Base-by-base conservation (phyloP, 2,329 filamentous ascomycete genomes). In the Colletotrichum sublineola region DNA sequence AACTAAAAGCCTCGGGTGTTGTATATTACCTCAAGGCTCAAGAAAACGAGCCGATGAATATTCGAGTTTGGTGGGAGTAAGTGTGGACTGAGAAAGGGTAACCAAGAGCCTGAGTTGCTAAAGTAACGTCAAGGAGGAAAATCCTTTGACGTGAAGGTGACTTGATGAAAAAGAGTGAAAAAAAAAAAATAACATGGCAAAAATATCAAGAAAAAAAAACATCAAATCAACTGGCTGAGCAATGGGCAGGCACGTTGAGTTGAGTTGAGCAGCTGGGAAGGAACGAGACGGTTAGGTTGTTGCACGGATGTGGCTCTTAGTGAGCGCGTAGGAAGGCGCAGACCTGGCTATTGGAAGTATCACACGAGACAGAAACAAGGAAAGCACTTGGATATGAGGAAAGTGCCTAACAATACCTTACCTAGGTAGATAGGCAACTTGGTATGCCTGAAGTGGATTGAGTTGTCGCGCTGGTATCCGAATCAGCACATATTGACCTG, bases 231-330 rank as follows among this genome's bases (percentile, higher is more conserved):
- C 18, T 2, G 36, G 42, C 8, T 29, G 14, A 11, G 4, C 12
- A 24, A 11, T 53, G 48, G 44, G 67, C 38, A 68, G 65, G 58
- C 3, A 8, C 12, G 52, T 36, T 15, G 9, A 15, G 29, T 18
- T n/a, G 9, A 15, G 29, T 18, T n/a, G 29, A 5, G 15, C 29
- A 40, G 14, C 33, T 63, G 44, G 64, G 68, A 71, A 71, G 57
- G 68, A 50, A 42, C 57, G 48, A 14, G 48, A 14, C 31, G 52
- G 29, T 48, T 24, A 61, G 36, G 33, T 63, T 29, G 36, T 15
- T 20, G 24, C 57, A 71, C 57, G 36, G 29, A 44, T 52, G 40
- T 38, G 33, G 15, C 24, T 33, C 40, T n/a, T 68, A 20, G 58
- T 31, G 64, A 33, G 52, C 15, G 36, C 38, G 42, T 9, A 38